Evolutionary conservation across 2,329 filamentous ascomycete species (phyloP).

Genomic region (Pseudodiploospora longispora): DNA sequence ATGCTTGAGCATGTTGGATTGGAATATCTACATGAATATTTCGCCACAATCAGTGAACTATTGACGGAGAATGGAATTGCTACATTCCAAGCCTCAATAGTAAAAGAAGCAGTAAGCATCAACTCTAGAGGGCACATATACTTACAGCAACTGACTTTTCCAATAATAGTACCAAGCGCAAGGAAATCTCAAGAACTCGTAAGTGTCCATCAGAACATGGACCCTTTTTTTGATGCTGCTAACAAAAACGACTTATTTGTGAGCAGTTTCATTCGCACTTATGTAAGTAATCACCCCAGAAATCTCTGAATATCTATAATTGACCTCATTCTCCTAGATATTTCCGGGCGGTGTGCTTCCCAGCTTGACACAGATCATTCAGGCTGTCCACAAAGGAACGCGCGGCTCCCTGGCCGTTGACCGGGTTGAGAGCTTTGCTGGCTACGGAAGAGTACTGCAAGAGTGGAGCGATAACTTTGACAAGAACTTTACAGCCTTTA

Average conservation of each 20-base stretch:
- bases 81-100: slow-evolving; percentile 68
- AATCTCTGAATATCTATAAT: slow-evolving; percentile 43
- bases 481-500: slow-evolving; percentile 1
- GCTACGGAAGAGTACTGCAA: slow-evolving; percentile 61
- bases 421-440: slow-evolving; percentile 60
- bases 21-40: slow-evolving; percentile 59
- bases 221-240: too few relatives aligned
- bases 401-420: slow-evolving; percentile 56
- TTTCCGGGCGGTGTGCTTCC: slow-evolving; percentile 69
- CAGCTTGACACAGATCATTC: slow-evolving; percentile 47
- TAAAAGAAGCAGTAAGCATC: slow-evolving; percentile 20
- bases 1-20: slow-evolving; percentile 68
- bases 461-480: slow-evolving; percentile 61
- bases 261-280: too few relatives aligned
- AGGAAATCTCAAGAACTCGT: too few relatives aligned
- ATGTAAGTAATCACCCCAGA: too few relatives aligned
- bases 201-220: too few relatives aligned
- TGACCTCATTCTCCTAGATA: slow-evolving; percentile 52
- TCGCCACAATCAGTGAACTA: slow-evolving; percentile 52
- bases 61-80: slow-evolving; percentile 57
- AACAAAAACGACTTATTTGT: too few relatives aligned
- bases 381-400: slow-evolving; percentile 52
- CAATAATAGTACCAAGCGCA: background rate
- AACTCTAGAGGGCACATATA: background rate
- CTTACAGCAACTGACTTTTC: slow-evolving; percentile 28